Percentiles rank a stretch among this genome's conserved stretches.
phyloP scores from a whole-genome alignment of 257 asterid species.

The Solanum etuberosum region DNA sequence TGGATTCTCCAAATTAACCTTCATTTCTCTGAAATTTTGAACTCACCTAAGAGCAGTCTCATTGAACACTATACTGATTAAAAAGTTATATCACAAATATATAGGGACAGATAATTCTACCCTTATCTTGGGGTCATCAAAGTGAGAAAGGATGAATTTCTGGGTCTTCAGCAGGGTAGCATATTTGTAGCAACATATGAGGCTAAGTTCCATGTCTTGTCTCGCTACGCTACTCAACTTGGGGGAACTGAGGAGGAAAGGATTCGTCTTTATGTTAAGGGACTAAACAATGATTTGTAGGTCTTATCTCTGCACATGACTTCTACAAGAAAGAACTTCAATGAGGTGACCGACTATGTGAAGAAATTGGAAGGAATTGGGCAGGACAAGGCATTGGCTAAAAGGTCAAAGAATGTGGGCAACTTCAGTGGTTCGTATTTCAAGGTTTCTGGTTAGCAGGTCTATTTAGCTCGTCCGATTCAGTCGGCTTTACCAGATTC shows the following conservation, averaged over 20 bases:
- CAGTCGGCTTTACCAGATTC: not conserved
- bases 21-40: too few relatives aligned
- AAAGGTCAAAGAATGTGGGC: not conserved
- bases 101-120: too few relatives aligned
- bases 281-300: not conserved
- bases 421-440: not conserved
- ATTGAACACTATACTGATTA: too few relatives aligned
- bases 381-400: not conserved
- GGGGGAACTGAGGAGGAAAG: not conserved
- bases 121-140: too few relatives aligned
- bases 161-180: not conserved
- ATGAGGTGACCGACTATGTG: not conserved
- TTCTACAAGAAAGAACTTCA: not conserved
- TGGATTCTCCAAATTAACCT: too few relatives aligned
- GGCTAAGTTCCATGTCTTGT: not conserved
- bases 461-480: not conserved
- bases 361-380: too few relatives aligned
- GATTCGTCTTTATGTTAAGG: not conserved
- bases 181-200: not conserved
- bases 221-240: not conserved
- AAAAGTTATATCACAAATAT: too few relatives aligned
- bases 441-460: not conserved
- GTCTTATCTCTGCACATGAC: not conserved
- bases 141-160: too few relatives aligned
- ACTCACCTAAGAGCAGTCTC: too few relatives aligned